These are phyloP conservation scores for Lactuca saligna DNA, from an alignment of 129 eudicot genomes.

Conservation along the genomic window DNA sequence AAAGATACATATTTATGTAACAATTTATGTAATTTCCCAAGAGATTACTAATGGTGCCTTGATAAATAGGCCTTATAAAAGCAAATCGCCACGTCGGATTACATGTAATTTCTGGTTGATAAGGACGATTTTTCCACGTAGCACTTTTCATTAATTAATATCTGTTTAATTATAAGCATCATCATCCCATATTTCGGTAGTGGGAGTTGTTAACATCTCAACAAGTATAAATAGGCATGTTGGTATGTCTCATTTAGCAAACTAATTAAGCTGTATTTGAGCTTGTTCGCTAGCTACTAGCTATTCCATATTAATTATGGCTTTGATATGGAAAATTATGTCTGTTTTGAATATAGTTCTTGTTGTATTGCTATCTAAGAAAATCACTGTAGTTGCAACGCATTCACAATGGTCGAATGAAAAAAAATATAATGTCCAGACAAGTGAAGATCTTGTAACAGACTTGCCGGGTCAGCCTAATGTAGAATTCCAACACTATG, in stretches of 20 bases:
- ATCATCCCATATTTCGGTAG: constrained; percentile 11
- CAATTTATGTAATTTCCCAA: background rate
- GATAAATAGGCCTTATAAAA: constrained; percentile 23
- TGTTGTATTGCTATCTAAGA: constrained; percentile 17
- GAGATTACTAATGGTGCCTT: constrained; percentile 27
- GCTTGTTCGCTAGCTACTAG: background rate
- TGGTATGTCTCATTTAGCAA: constrained; percentile 28
- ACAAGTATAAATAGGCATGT: constrained; percentile 52
- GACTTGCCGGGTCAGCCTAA: constrained; percentile 66
- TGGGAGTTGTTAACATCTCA: constrained; percentile 17
- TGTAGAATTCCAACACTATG: constrained; percentile 66
- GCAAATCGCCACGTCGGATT: constrained; percentile 12
- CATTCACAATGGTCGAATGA: constrained; percentile 44
- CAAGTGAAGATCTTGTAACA: constrained; percentile 58
- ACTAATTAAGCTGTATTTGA: constrained; percentile 14
- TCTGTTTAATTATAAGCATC: constrained; percentile 5
- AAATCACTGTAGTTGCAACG: constrained; percentile 45
- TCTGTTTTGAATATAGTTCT: constrained; percentile 18
- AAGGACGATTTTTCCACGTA: constrained; percentile 31
- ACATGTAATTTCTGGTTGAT: constrained; percentile 25
- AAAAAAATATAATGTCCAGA: constrained; percentile 32
- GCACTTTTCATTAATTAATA: background rate
- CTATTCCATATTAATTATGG: constrained; percentile 27
- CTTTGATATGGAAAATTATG: constrained; percentile 27
- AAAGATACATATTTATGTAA: too few relatives aligned